A percentile compares a stretch with the other conserved stretches of the same genome.
Conservation (phyloP, 2,329 filamentous ascomycete species). For the Pestalotiopsis sp. region DNA sequence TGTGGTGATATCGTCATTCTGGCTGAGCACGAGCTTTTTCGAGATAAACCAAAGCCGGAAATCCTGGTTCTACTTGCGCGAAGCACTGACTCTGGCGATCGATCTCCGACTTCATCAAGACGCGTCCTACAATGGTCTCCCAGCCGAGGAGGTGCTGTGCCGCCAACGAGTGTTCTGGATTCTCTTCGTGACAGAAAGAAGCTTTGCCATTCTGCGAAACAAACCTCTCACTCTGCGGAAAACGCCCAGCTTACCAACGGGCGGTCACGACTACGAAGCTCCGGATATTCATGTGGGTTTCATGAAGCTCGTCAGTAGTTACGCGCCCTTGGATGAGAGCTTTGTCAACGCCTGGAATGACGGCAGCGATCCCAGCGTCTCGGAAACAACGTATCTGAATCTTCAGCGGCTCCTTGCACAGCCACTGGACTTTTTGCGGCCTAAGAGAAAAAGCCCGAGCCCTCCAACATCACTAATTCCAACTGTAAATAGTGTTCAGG, state of each 20-base stretch:
- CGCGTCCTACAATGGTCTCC: constrained; percentile 47
- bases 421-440: constrained; percentile 31
- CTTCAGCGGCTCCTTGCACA: constrained; percentile 34
- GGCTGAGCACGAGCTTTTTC: constrained; percentile 61
- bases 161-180: constrained; percentile 62
- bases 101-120: constrained; percentile 61
- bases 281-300: constrained; percentile 57
- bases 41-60: constrained; percentile 62
- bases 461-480: neutral
- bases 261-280: constrained; percentile 51
- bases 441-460: constrained; percentile 18
- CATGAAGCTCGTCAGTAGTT: constrained; percentile 59
- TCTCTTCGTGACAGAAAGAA: constrained; percentile 61
- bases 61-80: constrained; percentile 62
- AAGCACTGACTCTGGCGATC: constrained; percentile 60
- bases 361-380: constrained; percentile 39
- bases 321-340: constrained; percentile 62
- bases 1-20: constrained; percentile 63
- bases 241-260: constrained; percentile 56
- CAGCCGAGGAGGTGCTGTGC: constrained; percentile 52
- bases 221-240: constrained; percentile 62
- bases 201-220: constrained; percentile 64
- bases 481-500: constrained; percentile 10
- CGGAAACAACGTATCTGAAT: constrained; percentile 33
- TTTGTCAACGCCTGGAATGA: constrained; percentile 68